Evolutionary conservation across 2,329 filamentous ascomycete genomes (phyloP), one percentile per base, ranked within the genome.

Genomic region (Zasmidium citrigriseum): DNA sequence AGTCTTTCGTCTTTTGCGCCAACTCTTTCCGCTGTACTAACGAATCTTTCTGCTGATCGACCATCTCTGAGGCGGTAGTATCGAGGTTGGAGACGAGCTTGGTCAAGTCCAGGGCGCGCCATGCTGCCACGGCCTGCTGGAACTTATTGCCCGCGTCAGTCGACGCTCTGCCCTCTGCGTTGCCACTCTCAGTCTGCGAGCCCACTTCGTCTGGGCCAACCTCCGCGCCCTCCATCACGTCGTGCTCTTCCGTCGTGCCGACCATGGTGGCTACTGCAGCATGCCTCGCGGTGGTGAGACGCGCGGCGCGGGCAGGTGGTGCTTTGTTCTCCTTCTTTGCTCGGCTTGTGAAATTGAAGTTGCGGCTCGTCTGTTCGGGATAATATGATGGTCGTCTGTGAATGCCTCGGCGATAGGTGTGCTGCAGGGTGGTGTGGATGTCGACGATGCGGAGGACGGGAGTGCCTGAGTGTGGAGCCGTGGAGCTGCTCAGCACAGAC

Each of bases 1-100:
- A 99, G 69, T 98, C 93, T 71, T 99, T 99, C 0, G 95, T 99
- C 82, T 97, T 98, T 72, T 97, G 93, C n/a, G 96, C 95, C 20
- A 99, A 81, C 61, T 99, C 96, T 73, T 99, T 99, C 54, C 95
- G 85, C 74, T 99, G 93, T 0, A 97, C 88, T 3, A 96, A 89
- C n/a, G 93, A 91, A 75, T 98, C 95, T 68, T 93, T 86, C 73
- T 99, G 96, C 73, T 96, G 92, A 49, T 89, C 81, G 53, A 98
- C 91, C 62, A 99, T 91, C 69, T 98, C 95, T 11, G 93, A 93
- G n/a, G 95, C 95, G 2, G 92, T 93, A 59, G 88, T 89, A 76
- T 99, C 95, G 63, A 99, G 87, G 65, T 85, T 90, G 27, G 91
- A 89, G 61, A 96, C 86, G 64, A 98, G 85, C 22, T 84, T 86